phyloP scores from a whole-genome alignment of 2,329 filamentous ascomycete species.

The Cladosporium sp. region DNA sequence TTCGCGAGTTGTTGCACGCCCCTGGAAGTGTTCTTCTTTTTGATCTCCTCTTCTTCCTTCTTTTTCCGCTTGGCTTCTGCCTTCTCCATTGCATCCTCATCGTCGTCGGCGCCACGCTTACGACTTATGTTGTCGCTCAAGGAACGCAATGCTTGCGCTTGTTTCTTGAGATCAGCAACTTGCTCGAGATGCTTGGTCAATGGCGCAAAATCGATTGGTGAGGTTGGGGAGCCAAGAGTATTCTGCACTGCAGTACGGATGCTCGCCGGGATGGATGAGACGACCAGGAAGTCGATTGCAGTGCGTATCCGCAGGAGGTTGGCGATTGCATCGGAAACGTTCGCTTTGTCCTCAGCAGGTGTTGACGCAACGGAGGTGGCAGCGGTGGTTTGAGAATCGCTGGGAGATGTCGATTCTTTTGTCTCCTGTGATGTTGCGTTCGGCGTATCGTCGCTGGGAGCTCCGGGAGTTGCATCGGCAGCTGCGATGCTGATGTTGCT shows the following conservation, averaged over 20 bases:
- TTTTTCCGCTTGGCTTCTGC: conserved; percentile 76
- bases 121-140: conserved; percentile 62
- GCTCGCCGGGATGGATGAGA: conserved; percentile 52
- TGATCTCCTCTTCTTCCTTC: conserved; percentile 83
- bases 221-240: conserved; percentile 34
- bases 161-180: conserved; percentile 62
- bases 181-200: conserved; percentile 65
- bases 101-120: conserved; percentile 58
- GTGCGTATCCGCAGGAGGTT: conserved; percentile 60
- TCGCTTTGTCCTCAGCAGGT: conserved; percentile 3
- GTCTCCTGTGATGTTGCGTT: conserved; percentile 19
- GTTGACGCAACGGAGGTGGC: conserved; percentile 29
- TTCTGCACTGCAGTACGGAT: conserved; percentile 43
- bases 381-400: conserved; percentile 19
- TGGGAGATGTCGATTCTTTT: conserved; percentile 24
- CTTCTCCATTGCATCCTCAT: conserved; percentile 56
- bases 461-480: conserved; percentile 20
- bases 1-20: conserved; percentile 80
- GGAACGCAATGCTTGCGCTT: conserved; percentile 65
- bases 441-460: conserved; percentile 14
- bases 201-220: conserved; percentile 59
- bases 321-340: conserved; percentile 38
- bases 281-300: conserved; percentile 60
- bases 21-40: conserved; percentile 71
- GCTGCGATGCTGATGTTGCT: conserved; percentile 32